These are phyloP conservation scores for Rubroshorea leprosula DNA, from an alignment of 345 rosid species.

Conservation along the genomic window DNA sequence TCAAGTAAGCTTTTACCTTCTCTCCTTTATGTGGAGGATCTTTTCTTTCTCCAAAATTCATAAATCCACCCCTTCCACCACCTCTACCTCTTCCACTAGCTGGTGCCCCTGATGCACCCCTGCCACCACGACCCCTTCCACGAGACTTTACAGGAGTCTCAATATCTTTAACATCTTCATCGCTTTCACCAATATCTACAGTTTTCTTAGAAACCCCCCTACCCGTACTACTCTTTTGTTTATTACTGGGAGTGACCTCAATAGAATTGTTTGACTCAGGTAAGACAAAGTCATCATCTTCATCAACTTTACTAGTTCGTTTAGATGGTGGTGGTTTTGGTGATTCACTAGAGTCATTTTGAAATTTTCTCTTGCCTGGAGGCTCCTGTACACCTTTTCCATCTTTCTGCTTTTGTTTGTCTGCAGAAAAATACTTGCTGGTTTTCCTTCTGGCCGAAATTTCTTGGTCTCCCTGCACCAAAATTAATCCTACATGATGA, in stretches of 20 bases:
- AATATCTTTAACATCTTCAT: constrained; percentile 50
- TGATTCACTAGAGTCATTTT: constrained; percentile 29
- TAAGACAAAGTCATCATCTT: constrained; percentile 56
- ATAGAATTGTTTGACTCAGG: constrained; percentile 38
- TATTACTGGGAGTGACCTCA: constrained; percentile 69
- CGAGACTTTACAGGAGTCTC: constrained; percentile 54
- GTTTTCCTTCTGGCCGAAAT: constrained; percentile 69
- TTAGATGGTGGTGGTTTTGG: constrained; percentile 45
- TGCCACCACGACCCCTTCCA: constrained; percentile 86
- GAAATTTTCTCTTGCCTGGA: constrained; percentile 65
- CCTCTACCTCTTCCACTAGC: constrained; percentile 89
- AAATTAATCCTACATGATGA: constrained; percentile 4
- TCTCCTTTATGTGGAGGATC: constrained; percentile 99
- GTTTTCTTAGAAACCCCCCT: constrained; percentile 55
- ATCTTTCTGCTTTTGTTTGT: constrained; percentile 54
- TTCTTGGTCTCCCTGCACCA: constrained; percentile 45
- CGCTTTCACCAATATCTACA: constrained; percentile 41
- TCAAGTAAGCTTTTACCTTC: constrained; percentile 46
- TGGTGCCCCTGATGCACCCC: constrained; percentile 53
- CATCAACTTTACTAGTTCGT: constrained; percentile 35
- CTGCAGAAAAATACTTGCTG: constrained; percentile 85
- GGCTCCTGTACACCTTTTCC: constrained; percentile 42
- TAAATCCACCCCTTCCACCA: constrained; percentile 85
- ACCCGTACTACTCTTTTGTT: constrained; percentile 64
- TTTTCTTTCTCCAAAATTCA: constrained; percentile 93